Evolutionary conservation across 2,329 filamentous ascomycete species (phyloP).

Genomic region (Volutella citrinella): DNA sequence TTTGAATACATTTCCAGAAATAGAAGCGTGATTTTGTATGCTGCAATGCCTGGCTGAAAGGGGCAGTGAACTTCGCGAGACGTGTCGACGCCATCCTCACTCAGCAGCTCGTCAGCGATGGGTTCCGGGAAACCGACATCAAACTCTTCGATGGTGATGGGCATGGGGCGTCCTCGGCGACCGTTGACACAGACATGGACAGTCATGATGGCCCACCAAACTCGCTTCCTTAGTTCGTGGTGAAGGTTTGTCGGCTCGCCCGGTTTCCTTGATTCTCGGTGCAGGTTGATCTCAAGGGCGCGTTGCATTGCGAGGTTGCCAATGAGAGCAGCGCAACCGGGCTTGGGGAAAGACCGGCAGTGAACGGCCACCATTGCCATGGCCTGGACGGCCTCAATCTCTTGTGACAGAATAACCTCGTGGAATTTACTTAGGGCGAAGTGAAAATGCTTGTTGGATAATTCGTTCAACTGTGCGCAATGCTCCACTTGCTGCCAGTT

Average conservation of each 20-base stretch:
- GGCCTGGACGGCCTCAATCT: slow-evolving; percentile 68
- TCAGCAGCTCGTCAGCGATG: slow-evolving; percentile 68
- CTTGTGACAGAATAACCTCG: slow-evolving; percentile 59
- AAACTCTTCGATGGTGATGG: slow-evolving; percentile 69
- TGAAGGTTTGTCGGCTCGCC: slow-evolving; percentile 54
- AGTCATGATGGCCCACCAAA: slow-evolving; percentile 71
- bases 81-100: slow-evolving; percentile 60
- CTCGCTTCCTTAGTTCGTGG: slow-evolving; percentile 72
- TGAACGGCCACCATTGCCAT: slow-evolving; percentile 69
- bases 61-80: slow-evolving; percentile 57
- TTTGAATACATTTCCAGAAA: slow-evolving; percentile 72
- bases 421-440: slow-evolving; percentile 69
- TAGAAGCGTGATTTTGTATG: slow-evolving; percentile 62
- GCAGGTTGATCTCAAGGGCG: slow-evolving; percentile 72
- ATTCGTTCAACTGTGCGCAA: slow-evolving; percentile 54
- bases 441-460: slow-evolving; percentile 76
- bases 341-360: slow-evolving; percentile 75
- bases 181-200: slow-evolving; percentile 69
- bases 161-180: slow-evolving; percentile 75
- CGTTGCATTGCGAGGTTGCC: slow-evolving; percentile 62
- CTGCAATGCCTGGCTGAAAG: slow-evolving; percentile 64
- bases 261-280: slow-evolving; percentile 61
- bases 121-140: slow-evolving; percentile 74
- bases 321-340: slow-evolving; percentile 70
- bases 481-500: slow-evolving; percentile 58